Evolutionary conservation across 1,139 yeast species (phyloP), one percentile per base, ranked within the genome.

Genomic region (Taphrina wiesneri): DNA sequence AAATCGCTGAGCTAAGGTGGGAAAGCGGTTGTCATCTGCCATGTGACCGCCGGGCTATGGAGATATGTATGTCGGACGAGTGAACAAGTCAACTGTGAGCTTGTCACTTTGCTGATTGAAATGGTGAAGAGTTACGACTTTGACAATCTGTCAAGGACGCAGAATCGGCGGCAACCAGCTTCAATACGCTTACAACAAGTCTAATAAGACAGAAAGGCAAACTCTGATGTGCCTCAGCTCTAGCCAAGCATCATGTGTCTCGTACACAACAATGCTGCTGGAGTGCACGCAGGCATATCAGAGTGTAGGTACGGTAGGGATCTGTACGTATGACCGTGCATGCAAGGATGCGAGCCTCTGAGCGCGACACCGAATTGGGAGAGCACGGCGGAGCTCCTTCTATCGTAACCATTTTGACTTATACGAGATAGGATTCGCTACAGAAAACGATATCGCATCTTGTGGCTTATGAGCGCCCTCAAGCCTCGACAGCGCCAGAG

Each of bases 21-120:
- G 64, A 25, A 51, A 60, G 51, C 64, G 64, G 30, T 60, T 60
- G 32, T 60, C 64, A n/a, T 60, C 64, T 41, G 64, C 57, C 64
- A 60, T 60, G 19, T 1, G 54, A 45, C 28, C 28, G 26, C 28
- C 25, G 28, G 49, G 28, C 49, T 45, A 45, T 45, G 28, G 15
- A 9, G 49, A 2, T 21, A 21, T 21, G n/a, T 45, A 45, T 45
- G n/a, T 11, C 21, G 30, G 21, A n/a, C 11, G 23, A n/a, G 9
- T 19, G 21, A 7, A 2, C 46, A 41, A 11, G 36, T 32, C 9
- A 15, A 32, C 5, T 11, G 36, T 15, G 15, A 11, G 2, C 3
- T 39, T 39, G 43, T 3, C 17, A 3, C 43, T 39, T 7, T 39
- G n/a, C n/a, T 6, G 15, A 39, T 39, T 19, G 43, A 9, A 39